Base-by-base conservation (phyloP, 1,284 basidiomycete genomes). In the Melampsora americana region DNA sequence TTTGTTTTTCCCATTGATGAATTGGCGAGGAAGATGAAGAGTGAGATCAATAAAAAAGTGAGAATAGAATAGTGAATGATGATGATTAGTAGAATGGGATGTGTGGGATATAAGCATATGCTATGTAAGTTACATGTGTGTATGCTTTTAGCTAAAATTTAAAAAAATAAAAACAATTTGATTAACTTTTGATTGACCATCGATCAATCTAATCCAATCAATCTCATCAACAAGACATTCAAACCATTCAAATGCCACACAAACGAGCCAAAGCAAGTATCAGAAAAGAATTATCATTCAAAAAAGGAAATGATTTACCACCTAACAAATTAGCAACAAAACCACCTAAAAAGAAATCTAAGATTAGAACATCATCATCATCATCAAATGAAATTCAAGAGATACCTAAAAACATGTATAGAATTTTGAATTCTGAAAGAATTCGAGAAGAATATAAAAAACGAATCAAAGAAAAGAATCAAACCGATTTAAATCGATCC, bases 181-280 rank as follows among this genome's bases (percentile, higher is more conserved):
- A n/a, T n/a, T n/a, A n/a, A n/a, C n/a, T n/a, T n/a, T n/a, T n/a
- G n/a, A n/a, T n/a, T n/a, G n/a, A n/a, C n/a, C n/a, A n/a, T n/a
- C n/a, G n/a, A n/a, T n/a, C n/a, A n/a, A n/a, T n/a, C n/a, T n/a
- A n/a, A n/a, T n/a, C n/a, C n/a, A n/a, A n/a, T n/a, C n/a, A n/a
- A n/a, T n/a, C n/a, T n/a, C n/a, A n/a, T n/a, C n/a, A n/a, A n/a
- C n/a, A n/a, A n/a, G n/a, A n/a, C n/a, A n/a, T n/a, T n/a, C 35
- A 9, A 35, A 35, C 9, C 35, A 35, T 35, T 35, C 35, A 35
- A 35, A 72, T 72, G 69, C 69, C 69, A 30, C 69, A 72, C 44
- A 72, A 72, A 42, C 60, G 69, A 64, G 69, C 69, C 14, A 72
- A 72, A 48, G 69, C 69, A 12, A 72, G 69, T 35, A 72, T 72